These are phyloP conservation scores for Centrapalus pauciflorus DNA, from an alignment of 129 eudicot species.

Conservation along the genomic window DNA sequence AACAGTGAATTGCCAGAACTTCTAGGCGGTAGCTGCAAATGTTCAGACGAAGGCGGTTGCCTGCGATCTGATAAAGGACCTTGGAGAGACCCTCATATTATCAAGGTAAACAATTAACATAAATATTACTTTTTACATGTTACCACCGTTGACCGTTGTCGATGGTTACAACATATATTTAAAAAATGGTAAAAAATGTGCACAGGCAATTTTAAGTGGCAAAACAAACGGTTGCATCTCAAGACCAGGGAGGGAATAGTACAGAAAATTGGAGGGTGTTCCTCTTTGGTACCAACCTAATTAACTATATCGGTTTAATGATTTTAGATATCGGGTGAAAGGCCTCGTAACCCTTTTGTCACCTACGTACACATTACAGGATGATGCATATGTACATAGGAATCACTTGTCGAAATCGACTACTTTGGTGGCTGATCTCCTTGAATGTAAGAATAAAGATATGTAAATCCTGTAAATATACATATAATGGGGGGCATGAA, in stretches of 20 bases:
- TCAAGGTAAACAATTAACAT: conserved; percentile 49
- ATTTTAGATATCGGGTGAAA: not conserved
- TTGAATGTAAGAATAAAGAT: conserved; percentile 22
- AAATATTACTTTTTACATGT: not conserved
- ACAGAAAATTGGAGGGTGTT: conserved; percentile 16
- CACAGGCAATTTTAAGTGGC: conserved; percentile 44
- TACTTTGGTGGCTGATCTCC: conserved; percentile 22
- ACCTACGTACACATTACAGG: not conserved
- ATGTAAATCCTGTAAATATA: not conserved
- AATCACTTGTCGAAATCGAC: conserved; percentile 22
- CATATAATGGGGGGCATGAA: not conserved
- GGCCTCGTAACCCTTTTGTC: not conserved
- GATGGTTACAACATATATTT: too few relatives aligned
- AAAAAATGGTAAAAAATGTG: not conserved
- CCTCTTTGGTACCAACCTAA: conserved; percentile 16
- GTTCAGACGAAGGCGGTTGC: conserved; percentile 71
- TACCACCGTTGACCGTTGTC: too few relatives aligned
- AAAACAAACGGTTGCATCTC: conserved; percentile 16
- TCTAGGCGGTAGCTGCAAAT: conserved; percentile 76
- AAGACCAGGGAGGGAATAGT: conserved; percentile 8
- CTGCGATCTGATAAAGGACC: conserved; percentile 78
- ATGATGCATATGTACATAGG: conserved; percentile 20
- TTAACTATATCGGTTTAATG: not conserved
- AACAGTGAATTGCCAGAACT: conserved; percentile 75
- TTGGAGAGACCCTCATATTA: conserved; percentile 58